phyloP scores from a whole-genome alignment of 805 yeast species.

The Yamadazyma kitorensis region DNA sequence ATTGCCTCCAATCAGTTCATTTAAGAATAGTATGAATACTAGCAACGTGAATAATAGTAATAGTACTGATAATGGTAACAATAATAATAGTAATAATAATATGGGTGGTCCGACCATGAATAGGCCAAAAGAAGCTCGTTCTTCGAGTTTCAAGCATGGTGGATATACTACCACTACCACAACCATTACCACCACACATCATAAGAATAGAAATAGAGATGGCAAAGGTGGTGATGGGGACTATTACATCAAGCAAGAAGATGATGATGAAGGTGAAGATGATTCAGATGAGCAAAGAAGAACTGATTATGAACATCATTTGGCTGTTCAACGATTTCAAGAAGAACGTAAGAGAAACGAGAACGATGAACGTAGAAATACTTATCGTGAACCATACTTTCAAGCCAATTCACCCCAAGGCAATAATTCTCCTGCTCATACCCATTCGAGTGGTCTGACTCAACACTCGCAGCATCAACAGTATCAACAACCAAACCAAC shows the following conservation, averaged over 20 bases:
- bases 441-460: no score
- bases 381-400: not conserved
- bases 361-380: constrained; percentile 3
- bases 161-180: constrained; percentile 14
- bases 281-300: constrained; percentile 5
- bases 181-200: constrained; percentile 14
- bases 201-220: not conserved
- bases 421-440: not conserved
- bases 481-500: constrained; percentile 2
- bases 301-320: constrained; percentile 9
- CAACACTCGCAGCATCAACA: not conserved
- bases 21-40: not conserved
- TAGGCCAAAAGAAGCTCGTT: constrained; percentile 1
- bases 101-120: not conserved
- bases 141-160: constrained; percentile 4
- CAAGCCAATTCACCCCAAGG: not conserved
- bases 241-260: no score
- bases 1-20: constrained; percentile 9
- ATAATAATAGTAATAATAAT: constrained; percentile 9
- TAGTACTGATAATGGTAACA: constrained; percentile 12
- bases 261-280: no score
- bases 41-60: constrained; percentile 6
- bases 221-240: constrained; percentile 4
- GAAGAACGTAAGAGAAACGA: constrained; percentile 5
- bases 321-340: constrained; percentile 8